Evolutionary conservation across 108 stramenopile species (phyloP).

Genomic region (Pelagomonas calceolata): DNA sequence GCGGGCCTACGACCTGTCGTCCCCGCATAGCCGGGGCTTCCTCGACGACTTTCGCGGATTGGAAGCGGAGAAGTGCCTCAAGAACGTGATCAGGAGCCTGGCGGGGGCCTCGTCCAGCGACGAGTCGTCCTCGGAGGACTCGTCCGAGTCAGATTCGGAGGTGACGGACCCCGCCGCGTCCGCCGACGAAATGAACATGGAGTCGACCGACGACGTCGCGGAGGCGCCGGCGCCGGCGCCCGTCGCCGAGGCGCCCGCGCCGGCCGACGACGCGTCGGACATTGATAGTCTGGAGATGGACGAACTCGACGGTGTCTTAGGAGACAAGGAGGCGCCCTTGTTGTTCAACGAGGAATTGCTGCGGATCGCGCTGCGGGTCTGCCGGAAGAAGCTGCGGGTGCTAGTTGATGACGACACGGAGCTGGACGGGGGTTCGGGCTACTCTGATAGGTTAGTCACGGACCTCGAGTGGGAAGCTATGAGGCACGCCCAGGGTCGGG

Average conservation of each 20-base stretch:
- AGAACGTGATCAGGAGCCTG: slow-evolving; percentile 16
- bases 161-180: not conserved
- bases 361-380: slow-evolving; percentile 12
- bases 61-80: slow-evolving; percentile 29
- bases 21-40: slow-evolving; percentile 20
- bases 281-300: no score
- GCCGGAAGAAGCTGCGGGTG: slow-evolving; percentile 13
- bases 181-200: not conserved
- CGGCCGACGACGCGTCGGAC: no score
- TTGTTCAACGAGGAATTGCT: slow-evolving; percentile 19
- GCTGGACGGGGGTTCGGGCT: no score
- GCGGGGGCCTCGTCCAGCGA: slow-evolving; percentile 1
- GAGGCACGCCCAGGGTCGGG: not conserved
- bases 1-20: slow-evolving; percentile 38
- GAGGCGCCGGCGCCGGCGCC: not conserved
- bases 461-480: slow-evolving; percentile 28
- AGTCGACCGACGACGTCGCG: not conserved
- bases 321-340: slow-evolving; percentile 6
- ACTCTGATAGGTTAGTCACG: not conserved
- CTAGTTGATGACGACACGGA: no score
- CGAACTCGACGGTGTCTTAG: no score
- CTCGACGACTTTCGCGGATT: slow-evolving; percentile 39
- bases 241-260: not conserved
- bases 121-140: no score
- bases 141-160: no score